Evolutionary conservation across 1,139 yeast genomes (phyloP).

Genomic region (Candida gigantensis): DNA sequence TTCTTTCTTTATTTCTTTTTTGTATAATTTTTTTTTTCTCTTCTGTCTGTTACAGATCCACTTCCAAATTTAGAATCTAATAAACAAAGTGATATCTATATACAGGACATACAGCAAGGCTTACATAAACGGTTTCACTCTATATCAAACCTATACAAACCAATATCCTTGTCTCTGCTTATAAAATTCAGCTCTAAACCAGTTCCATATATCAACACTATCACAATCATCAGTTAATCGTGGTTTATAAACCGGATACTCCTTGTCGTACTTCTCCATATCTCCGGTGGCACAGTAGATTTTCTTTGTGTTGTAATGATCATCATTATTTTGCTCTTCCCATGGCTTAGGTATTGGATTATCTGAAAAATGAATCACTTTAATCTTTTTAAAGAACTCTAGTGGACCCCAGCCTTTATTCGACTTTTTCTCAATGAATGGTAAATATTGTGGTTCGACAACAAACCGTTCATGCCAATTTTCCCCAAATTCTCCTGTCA

Average conservation of each 20-base stretch:
- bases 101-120: background rate
- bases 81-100: background rate
- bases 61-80: no score
- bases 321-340: constrained; percentile 26
- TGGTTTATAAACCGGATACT: constrained; percentile 31
- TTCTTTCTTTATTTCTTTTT: no score
- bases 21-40: background rate
- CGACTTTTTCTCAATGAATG: constrained; percentile 24
- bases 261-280: constrained; percentile 18
- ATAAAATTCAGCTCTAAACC: constrained; percentile 22
- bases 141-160: constrained; percentile 9
- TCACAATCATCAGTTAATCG: constrained; percentile 35
- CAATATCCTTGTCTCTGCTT: constrained; percentile 14
- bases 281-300: constrained; percentile 26
- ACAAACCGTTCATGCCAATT: constrained; percentile 24
- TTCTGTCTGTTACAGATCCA: background rate
- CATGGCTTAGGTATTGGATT: constrained; percentile 52
- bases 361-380: constrained; percentile 45
- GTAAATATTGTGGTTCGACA: constrained; percentile 36
- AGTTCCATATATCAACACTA: constrained; percentile 34
- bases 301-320: constrained; percentile 27
- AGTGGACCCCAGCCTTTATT: constrained; percentile 31
- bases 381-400: constrained; percentile 20
- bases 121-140: background rate
- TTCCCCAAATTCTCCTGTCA: constrained; percentile 51